A percentile compares a stretch with the other conserved stretches of the same genome.
phyloP scores from a whole-genome alignment of 345 rosid genomes.

The Streptanthus diversifolius region DNA sequence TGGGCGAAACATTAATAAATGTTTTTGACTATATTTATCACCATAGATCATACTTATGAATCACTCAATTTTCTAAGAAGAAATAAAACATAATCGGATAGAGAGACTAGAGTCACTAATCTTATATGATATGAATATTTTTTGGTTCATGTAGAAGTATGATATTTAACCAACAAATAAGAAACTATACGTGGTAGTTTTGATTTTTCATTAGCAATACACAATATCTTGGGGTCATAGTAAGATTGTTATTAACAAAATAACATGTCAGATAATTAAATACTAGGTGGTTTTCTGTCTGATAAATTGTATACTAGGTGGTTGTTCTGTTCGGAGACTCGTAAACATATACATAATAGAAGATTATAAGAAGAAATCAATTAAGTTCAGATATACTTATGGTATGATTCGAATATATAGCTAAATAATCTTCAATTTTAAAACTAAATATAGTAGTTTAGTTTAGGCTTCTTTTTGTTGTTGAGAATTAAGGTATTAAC shows the following conservation, averaged over 20 bases:
- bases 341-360: neutral
- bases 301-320: neutral
- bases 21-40: neutral
- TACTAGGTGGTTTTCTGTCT: neutral
- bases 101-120: neutral
- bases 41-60: neutral
- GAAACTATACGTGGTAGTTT: neutral
- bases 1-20: neutral
- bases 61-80: neutral
- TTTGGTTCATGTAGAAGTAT: neutral
- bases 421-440: neutral
- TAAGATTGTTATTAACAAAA: neutral
- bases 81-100: neutral
- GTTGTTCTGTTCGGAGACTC: neutral
- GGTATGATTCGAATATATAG: neutral
- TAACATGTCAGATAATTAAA: neutral
- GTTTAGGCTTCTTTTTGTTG: neutral
- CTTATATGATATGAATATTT: neutral
- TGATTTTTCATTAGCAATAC: neutral
- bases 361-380: neutral
- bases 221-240: neutral
- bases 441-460: neutral
- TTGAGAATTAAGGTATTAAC: neutral
- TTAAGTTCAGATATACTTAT: neutral
- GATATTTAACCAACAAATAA: neutral